Base-by-base conservation (phyloP, 2,329 filamentous ascomycete genomes). In the Scedosporium aurantiacum region DNA sequence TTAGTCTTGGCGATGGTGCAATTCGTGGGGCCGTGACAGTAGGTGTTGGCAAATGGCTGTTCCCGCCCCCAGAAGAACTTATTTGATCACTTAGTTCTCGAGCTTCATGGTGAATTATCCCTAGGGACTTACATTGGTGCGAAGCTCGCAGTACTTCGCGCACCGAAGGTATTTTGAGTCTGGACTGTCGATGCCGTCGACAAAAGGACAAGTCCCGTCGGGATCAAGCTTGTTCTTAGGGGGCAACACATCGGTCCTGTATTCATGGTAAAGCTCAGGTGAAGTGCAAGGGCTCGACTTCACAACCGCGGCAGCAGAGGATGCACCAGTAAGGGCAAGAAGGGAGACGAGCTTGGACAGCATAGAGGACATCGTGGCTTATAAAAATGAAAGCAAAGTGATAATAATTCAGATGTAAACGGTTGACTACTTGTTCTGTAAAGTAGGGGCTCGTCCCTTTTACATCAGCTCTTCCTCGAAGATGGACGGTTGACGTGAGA, bases 31-130 rank as follows among this genome's bases (percentile, higher is more conserved):
- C 2, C 68, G 70, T 64, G 70, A 66, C 60, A 71, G 66, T 64
- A 70, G 67, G 55, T 75, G 70, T 61, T 67, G 69, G 61, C 70
- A 69, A 74, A 63, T 70, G 72, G 72, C 70, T 73, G 43, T 27
- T 75, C 28, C 37, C 73, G 41, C 67, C 61, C 64, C 60, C 61
- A 66, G 10, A 64, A 60, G 21, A 66, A 75, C 1, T 71, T 69
- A 2, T 5, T 27, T 6, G 5, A 6, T 57, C 18, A 8, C 12
- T 55, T 50, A 50, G 45, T 23, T 50, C 16, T 23, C 10, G 45
- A 2, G 21, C 10, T 23, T 18, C 8, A 23, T 18, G 16, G 45
- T 2, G 14, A 23, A 28, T 25, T 25, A 55, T 28, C 4, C 7
- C 5, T 28, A n/a, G 4, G 14, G 32, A 63, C 63, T 63, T 63